Conservation (phyloP, 2,329 filamentous ascomycete genomes). For the Sporothrix humicola region DNA sequence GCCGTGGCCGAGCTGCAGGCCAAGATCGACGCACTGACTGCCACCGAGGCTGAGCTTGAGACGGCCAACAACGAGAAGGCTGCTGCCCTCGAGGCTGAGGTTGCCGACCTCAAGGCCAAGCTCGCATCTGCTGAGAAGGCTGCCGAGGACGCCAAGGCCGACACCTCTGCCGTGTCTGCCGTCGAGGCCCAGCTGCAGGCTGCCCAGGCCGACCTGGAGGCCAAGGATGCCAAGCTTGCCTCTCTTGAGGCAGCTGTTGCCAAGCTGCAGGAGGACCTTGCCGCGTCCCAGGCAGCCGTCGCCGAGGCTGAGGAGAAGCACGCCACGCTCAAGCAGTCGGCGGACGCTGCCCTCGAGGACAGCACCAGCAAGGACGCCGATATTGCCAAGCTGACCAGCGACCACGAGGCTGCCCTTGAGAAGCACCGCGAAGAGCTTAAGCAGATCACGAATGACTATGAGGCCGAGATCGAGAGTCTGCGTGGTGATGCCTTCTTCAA, state of each 20-base stretch:
- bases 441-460: conserved; percentile 64
- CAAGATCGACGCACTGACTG: conserved; percentile 60
- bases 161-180: conserved; percentile 46
- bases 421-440: conserved; percentile 65
- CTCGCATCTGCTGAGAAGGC: conserved; percentile 56
- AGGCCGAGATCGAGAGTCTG: conserved; percentile 68
- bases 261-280: conserved; percentile 35
- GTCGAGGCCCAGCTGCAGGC: conserved; percentile 55
- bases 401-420: conserved; percentile 49
- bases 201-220: conserved; percentile 55
- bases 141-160: conserved; percentile 49
- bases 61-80: conserved; percentile 55
- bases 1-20: conserved; percentile 57
- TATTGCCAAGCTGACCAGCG: conserved; percentile 58
- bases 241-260: conserved; percentile 55
- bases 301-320: conserved; percentile 50
- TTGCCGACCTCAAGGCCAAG: conserved; percentile 57
- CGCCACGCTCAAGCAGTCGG: conserved; percentile 19
- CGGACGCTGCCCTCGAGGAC: conserved; percentile 53
- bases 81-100: conserved; percentile 58
- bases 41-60: conserved; percentile 54
- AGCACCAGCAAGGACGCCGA: conserved; percentile 57
- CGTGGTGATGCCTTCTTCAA: conserved; percentile 68
- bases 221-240: conserved; percentile 49
- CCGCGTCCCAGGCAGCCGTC: conserved; percentile 50